Base-by-base conservation (phyloP, 108 stramenopile species). In the Nitzschia putrida region DNA sequence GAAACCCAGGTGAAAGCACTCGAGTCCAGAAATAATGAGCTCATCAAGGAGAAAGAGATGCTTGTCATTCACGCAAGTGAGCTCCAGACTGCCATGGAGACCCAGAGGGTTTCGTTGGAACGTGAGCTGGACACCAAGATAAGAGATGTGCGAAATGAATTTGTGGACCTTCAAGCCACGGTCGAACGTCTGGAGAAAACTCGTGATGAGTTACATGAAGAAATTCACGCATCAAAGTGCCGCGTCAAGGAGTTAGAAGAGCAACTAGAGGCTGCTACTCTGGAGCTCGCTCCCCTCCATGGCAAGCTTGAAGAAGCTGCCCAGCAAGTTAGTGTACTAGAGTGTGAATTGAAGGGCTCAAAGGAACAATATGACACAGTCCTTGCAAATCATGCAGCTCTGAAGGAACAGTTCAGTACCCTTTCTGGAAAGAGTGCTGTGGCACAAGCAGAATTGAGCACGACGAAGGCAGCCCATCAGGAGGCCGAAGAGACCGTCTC, bases 41-140 rank as follows among this genome's bases (percentile, higher is more conserved):
- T 61, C 18, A n/a, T 11, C 7, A 39, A 21, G 21, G 60, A 61
- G 21, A 61, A 61, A 41, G 60, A 61, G 37, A 34, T 43, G 12
- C 21, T 61, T 8, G 41, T 43, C n/a, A 21, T 10, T 18, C 42
- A 43, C 16, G 60, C 42, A 14, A 41, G 41, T 5, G n/a, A 61
- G 18, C 9, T 61, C 11, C 38, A 61, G 21, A 22, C 13, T 14
- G 8, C 60, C 16, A 12, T 61, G 24, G 9, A 21, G n/a, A 13
- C 24, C 7, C 22, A 58, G 25, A 58, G 34, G 29, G 26, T 10
- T 7, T 6, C 24, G 16, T 16, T 11, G 13, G 7, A 34, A 29
- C 24, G 34, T 29, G 57, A 18, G 29, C 23, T 58, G 22, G 25
- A 58, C 10, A 26, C 23, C 22, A 9, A 13, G 11, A 9, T 44